A percentile compares a stretch with the other conserved stretches of the same genome.
Evolutionary conservation across 2,329 filamentous ascomycete species (phyloP).

Genomic region (Ceratocystiopsis sp.): DNA sequence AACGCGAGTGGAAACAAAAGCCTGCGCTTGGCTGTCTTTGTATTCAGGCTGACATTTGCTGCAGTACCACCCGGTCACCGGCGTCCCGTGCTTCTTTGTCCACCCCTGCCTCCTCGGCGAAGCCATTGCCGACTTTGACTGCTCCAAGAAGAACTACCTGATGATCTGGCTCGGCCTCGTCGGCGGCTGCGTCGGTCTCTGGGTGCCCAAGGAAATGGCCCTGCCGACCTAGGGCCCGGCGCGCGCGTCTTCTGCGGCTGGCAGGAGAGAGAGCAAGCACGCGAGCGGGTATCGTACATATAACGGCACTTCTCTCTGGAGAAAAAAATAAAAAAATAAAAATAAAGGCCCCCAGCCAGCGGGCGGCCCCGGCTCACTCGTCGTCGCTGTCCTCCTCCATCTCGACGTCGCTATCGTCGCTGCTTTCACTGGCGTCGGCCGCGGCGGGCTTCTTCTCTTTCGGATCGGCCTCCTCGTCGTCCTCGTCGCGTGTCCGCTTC

Average conservation of each 20-base stretch:
- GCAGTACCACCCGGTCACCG: slow-evolving; percentile 69
- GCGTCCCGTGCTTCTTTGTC: slow-evolving; percentile 69
- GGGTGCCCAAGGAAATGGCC: slow-evolving; percentile 55
- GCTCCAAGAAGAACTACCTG: slow-evolving; percentile 53
- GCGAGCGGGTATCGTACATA: no score
- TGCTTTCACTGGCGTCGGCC: slow-evolving; percentile 46
- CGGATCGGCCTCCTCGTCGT: slow-evolving; percentile 35
- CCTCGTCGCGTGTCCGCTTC: slow-evolving; percentile 57
- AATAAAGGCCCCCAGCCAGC: no score
- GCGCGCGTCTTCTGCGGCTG: no score
- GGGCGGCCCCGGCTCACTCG: slow-evolving; percentile 26
- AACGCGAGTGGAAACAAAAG: not conserved
- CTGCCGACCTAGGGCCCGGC: slow-evolving; percentile 7
- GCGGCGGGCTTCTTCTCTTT: slow-evolving; percentile 57
- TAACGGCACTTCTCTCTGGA: not conserved
- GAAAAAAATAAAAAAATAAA: no score
- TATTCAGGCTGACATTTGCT: not conserved
- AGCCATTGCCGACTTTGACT: slow-evolving; percentile 52
- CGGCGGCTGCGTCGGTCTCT: slow-evolving; percentile 62
- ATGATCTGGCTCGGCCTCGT: slow-evolving; percentile 81
- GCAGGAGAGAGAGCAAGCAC: no score
- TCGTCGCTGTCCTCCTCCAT: slow-evolving; percentile 59
- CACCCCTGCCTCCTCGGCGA: slow-evolving; percentile 84
- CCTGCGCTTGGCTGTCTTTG: slow-evolving; percentile 1
- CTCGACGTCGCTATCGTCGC: slow-evolving; percentile 44